Percentiles rank a stretch among this genome's conserved stretches.
phyloP scores from a whole-genome alignment of 768 basidiomycete species.

The Trametes gibbosa region DNA sequence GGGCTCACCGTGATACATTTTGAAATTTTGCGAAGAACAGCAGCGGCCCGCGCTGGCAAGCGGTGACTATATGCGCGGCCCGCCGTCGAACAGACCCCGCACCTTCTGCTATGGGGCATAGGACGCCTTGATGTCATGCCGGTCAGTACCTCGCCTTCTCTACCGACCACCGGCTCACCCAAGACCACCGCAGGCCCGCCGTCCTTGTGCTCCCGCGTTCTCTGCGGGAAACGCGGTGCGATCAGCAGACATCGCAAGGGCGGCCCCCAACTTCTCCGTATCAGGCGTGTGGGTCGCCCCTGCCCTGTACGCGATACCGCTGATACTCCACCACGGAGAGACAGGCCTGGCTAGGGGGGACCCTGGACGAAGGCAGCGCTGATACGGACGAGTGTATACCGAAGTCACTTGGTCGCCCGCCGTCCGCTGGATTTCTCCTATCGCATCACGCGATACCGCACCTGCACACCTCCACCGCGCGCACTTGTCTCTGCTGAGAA shows the following conservation, averaged over 20 bases:
- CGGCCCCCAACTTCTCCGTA: too few species aligned
- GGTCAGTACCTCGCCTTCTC: conserved; percentile 7
- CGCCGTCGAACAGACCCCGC: conserved; percentile 5
- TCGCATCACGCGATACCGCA: conserved; percentile 12
- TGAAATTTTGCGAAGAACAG: neutral
- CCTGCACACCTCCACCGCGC: neutral
- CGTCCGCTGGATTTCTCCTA: conserved; percentile 1
- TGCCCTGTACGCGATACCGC: neutral
- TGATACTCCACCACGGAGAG: conserved; percentile 9
- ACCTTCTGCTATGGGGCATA: neutral
- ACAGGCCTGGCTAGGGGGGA: neutral
- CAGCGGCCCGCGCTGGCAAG: neutral
- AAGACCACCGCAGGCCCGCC: neutral
- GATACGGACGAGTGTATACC: conserved; percentile 11
- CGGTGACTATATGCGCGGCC: neutral
- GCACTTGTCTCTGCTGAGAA: too few species aligned
- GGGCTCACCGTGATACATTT: neutral
- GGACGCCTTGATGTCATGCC: conserved; percentile 15
- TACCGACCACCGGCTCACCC: conserved; percentile 7
- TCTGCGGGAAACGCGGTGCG: neutral
- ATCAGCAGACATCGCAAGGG: neutral
- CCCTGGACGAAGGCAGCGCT: neutral
- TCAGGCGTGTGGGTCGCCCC: neutral
- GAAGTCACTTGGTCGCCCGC: conserved; percentile 9
- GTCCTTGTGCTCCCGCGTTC: neutral